Conservation (phyloP, 768 basidiomycete species). For the Russula abietina region DNA sequence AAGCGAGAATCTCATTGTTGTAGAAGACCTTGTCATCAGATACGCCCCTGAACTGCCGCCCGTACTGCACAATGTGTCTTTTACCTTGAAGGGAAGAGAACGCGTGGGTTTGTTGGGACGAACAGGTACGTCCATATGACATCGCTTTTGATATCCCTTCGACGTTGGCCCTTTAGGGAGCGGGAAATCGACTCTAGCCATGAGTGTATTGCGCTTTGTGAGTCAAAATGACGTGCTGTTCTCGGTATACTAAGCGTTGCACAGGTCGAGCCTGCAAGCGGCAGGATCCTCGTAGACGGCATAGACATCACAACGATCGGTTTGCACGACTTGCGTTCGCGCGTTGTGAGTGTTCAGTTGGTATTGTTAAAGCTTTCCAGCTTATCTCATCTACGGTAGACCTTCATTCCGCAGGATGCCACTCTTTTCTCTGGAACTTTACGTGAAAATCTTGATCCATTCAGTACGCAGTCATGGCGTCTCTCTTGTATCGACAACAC, state of each 20-base stretch:
- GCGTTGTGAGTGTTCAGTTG: slow-evolving; percentile 44
- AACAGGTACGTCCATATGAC: slow-evolving; percentile 42
- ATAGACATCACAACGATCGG: slow-evolving; percentile 85
- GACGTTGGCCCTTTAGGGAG: slow-evolving; percentile 41
- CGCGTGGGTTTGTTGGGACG: slow-evolving; percentile 76
- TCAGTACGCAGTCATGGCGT: slow-evolving; percentile 37
- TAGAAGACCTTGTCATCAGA: slow-evolving; percentile 72
- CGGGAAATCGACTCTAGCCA: slow-evolving; percentile 79
- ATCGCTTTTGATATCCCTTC: slow-evolving; percentile 2
- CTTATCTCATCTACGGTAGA: slow-evolving; percentile 36
- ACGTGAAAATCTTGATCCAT: slow-evolving; percentile 70
- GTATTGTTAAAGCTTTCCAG: neutral
- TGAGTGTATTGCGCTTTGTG: slow-evolving; percentile 80
- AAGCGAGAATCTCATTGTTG: slow-evolving; percentile 51
- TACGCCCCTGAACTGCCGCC: slow-evolving; percentile 82
- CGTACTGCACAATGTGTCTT: slow-evolving; percentile 71
- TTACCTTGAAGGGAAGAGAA: slow-evolving; percentile 63
- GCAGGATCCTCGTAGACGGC: slow-evolving; percentile 78
- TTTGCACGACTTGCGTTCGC: slow-evolving; percentile 73
- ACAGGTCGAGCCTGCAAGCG: slow-evolving; percentile 67
- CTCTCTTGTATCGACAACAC: neutral
- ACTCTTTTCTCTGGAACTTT: slow-evolving; percentile 77
- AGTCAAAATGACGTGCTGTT: slow-evolving; percentile 27
- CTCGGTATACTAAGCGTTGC: neutral
- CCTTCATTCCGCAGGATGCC: slow-evolving; percentile 70